phyloP scores from a whole-genome alignment of 352 stramenopile genomes.

The Peronospora farinosa region DNA sequence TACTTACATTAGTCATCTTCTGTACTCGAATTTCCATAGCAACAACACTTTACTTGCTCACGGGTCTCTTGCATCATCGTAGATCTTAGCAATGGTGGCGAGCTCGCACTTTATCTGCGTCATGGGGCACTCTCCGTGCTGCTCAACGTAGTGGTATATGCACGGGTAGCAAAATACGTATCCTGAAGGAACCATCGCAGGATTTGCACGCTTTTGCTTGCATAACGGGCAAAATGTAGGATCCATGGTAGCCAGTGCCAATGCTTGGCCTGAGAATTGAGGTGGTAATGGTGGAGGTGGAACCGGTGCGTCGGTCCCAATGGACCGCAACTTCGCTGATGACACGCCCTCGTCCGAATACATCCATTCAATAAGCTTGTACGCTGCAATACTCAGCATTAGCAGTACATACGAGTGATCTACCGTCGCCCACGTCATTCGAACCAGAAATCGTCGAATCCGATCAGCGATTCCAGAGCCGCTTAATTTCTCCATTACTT shows the following conservation, averaged over 20 bases:
- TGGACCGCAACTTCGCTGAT: conserved; percentile 52
- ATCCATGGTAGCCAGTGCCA: conserved; percentile 43
- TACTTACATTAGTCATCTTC: background rate
- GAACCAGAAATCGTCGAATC: conserved; percentile 39
- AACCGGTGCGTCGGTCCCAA: conserved; percentile 44
- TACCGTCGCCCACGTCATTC: conserved; percentile 53
- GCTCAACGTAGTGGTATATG: conserved; percentile 66
- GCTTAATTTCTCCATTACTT: conserved; percentile 43
- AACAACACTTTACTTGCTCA: conserved; percentile 3
- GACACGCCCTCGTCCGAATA: conserved; percentile 71
- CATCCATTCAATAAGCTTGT: conserved; percentile 87
- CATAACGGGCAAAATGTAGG: conserved; percentile 60
- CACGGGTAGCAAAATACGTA: conserved; percentile 85
- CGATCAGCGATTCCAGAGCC: conserved; percentile 37
- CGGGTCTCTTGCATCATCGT: conserved; percentile 55
- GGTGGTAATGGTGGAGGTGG: conserved; percentile 70
- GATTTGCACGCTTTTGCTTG: conserved; percentile 64
- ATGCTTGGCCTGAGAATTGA: conserved; percentile 51
- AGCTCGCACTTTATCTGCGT: conserved; percentile 71
- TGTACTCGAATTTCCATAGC: background rate
- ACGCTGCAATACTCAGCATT: conserved; percentile 65
- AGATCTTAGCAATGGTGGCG: conserved; percentile 68
- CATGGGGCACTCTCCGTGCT: conserved; percentile 65
- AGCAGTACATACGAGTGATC: conserved; percentile 83
- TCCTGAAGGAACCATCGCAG: conserved; percentile 60